A percentile compares a stretch with the other conserved stretches of the same genome.
Conservation (phyloP, 176 grass and related monocot genomes). For the Eleusine coracana region DNA sequence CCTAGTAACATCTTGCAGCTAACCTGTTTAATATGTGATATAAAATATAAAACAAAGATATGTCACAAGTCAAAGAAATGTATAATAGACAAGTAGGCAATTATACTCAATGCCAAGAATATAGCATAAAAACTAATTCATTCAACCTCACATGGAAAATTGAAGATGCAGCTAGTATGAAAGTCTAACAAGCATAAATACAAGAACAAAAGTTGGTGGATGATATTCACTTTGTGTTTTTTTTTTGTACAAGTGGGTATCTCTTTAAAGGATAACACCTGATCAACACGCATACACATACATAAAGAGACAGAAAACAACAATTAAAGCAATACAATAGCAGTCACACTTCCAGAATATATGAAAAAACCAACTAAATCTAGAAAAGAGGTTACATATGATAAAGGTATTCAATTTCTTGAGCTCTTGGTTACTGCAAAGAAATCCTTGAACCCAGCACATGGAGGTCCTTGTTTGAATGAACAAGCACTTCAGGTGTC, state of each 20-base stretch:
- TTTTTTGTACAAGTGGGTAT: background rate
- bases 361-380: slow-evolving; percentile 10
- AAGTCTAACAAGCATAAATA: slow-evolving; percentile 29
- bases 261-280: slow-evolving; percentile 20
- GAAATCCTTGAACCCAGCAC: slow-evolving; percentile 6
- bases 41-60: slow-evolving; percentile 1
- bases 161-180: slow-evolving; percentile 6
- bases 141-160: slow-evolving; percentile 28
- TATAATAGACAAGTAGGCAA: background rate
- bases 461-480: slow-evolving; percentile 4
- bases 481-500: slow-evolving; percentile 30
- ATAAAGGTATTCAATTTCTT: slow-evolving; percentile 1
- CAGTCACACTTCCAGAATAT: background rate
- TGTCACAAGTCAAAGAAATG: background rate
- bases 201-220: background rate
- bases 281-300: slow-evolving; percentile 34
- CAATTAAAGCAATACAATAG: slow-evolving; percentile 23
- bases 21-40: background rate
- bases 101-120: background rate
- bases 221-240: background rate
- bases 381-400: slow-evolving; percentile 14
- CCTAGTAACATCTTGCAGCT: background rate
- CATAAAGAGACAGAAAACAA: slow-evolving; percentile 16
- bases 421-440: background rate
- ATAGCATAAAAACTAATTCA: slow-evolving; percentile 1